phyloP scores from a whole-genome alignment of 2,329 filamentous ascomycete species.

The Exserohilum rostratum region DNA sequence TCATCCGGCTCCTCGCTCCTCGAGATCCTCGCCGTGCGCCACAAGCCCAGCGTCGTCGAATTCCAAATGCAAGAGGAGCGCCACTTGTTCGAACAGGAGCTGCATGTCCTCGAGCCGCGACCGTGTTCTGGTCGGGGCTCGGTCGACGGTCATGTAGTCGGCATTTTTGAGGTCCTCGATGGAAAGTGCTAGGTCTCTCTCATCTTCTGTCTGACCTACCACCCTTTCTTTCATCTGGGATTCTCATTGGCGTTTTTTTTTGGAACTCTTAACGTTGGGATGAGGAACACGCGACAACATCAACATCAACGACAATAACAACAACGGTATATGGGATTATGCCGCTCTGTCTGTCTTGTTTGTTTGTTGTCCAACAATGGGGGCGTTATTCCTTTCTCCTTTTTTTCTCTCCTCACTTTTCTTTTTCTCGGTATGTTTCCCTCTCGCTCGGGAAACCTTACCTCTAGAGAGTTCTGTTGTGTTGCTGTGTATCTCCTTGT shows the following conservation, averaged over 20 bases:
- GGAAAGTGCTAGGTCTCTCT: slow-evolving; percentile 31
- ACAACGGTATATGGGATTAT: too few species aligned
- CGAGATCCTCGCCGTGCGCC: slow-evolving; percentile 39
- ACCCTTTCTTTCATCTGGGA: neutral
- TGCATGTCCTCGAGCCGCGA: slow-evolving; percentile 44
- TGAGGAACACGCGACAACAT: neutral
- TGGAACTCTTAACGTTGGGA: neutral
- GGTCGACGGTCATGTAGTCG: slow-evolving; percentile 40
- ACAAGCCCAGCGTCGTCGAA: slow-evolving; percentile 43
- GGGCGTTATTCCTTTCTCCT: neutral
- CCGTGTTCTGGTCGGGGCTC: slow-evolving; percentile 20
- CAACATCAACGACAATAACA: too few species aligned
- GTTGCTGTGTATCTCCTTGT: too few species aligned
- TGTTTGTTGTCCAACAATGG: too few species aligned
- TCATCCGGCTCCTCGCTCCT: slow-evolving; percentile 33
- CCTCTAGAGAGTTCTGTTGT: too few species aligned
- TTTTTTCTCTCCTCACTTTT: neutral
- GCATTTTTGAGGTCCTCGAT: slow-evolving; percentile 49
- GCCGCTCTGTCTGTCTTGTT: too few species aligned
- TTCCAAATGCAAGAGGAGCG: slow-evolving; percentile 47
- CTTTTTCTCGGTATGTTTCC: too few species aligned
- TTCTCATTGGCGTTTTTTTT: neutral
- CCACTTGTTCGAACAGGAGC: slow-evolving; percentile 35
- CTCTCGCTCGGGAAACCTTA: too few species aligned
- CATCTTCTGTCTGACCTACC: neutral